Percentiles rank a stretch among this genome's conserved stretches.
phyloP scores from a whole-genome alignment of 345 rosid species.

The Eucalyptus victrix region DNA sequence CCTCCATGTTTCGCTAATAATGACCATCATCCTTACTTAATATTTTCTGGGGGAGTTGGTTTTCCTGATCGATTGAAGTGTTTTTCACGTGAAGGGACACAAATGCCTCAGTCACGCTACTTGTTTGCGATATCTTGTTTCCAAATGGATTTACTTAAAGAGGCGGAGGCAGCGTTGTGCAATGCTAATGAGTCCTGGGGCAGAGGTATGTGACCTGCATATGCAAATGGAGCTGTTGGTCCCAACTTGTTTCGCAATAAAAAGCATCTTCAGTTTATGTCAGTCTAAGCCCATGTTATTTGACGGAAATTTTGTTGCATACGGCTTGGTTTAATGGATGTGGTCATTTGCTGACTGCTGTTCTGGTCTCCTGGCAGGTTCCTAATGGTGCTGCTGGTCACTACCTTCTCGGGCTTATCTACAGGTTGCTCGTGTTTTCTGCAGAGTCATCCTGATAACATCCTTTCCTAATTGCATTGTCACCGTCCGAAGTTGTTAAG shows the following conservation, averaged over 20 bases:
- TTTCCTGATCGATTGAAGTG: background rate
- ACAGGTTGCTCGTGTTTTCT: slow-evolving; percentile 36
- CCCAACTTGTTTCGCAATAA: background rate
- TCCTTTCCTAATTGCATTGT: background rate
- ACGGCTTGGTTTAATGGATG: background rate
- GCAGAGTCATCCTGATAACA: background rate
- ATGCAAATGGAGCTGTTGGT: background rate
- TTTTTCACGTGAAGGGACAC: slow-evolving; percentile 57
- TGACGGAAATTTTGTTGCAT: background rate
- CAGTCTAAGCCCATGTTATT: background rate
- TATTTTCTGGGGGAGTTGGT: background rate
- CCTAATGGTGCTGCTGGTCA: slow-evolving; percentile 99
- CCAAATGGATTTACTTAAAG: slow-evolving; percentile 87
- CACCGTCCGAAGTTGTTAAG: background rate
- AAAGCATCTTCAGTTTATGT: background rate
- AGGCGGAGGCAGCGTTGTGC: slow-evolving; percentile 81
- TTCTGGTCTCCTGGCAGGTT: slow-evolving; percentile 29
- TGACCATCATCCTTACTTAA: background rate
- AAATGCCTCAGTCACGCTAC: slow-evolving; percentile 92
- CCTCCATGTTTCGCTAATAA: background rate
- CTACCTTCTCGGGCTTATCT: slow-evolving; percentile 92
- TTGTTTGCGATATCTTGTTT: slow-evolving; percentile 92
- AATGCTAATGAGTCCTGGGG: slow-evolving; percentile 69
- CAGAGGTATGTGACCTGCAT: slow-evolving; percentile 42
- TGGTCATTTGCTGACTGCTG: background rate